A percentile compares a stretch with the other conserved stretches of the same genome.
These are phyloP conservation scores for Lactifluus hygrophoroides DNA, from an alignment of 768 basidiomycete genomes.

Conservation along the genomic window DNA sequence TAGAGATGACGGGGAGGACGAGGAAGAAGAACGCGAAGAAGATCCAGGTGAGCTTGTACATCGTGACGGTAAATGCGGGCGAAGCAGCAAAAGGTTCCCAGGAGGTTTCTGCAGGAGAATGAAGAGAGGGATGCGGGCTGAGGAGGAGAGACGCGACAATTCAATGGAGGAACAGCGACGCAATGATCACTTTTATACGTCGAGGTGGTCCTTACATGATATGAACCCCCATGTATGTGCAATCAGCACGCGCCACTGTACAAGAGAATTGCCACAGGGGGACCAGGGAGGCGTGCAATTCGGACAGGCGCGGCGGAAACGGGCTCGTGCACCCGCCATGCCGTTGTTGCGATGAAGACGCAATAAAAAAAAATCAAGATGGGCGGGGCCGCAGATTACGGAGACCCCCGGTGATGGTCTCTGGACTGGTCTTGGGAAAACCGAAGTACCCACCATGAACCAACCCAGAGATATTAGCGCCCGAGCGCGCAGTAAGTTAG, in stretches of 20 bases:
- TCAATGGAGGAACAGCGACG: conserved; percentile 8
- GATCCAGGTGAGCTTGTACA: conserved; percentile 30
- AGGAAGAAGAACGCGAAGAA: conserved; percentile 36
- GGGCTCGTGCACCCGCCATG: conserved; percentile 15
- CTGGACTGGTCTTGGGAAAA: conserved; percentile 7
- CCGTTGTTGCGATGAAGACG: conserved; percentile 2
- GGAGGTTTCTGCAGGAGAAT: neutral
- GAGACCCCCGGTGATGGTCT: conserved; percentile 4
- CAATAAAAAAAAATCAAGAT: neutral
- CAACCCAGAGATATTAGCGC: neutral
- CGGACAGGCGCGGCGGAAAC: conserved; percentile 17
- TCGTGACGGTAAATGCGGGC: conserved; percentile 27
- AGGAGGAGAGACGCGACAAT: conserved; percentile 21
- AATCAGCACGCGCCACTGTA: conserved; percentile 13
- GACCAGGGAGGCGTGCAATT: conserved; percentile 10
- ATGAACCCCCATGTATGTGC: conserved; percentile 8
- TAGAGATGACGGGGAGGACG: conserved; percentile 35
- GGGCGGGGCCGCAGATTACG: conserved; percentile 1
- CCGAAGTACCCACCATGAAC: conserved; percentile 8
- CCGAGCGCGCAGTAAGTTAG: neutral
- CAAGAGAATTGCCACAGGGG: conserved; percentile 18
- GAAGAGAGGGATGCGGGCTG: conserved; percentile 15
- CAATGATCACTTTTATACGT: conserved; percentile 15
- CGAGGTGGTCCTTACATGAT: conserved; percentile 15
- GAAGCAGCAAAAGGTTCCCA: neutral